A percentile compares a stretch with the other conserved stretches of the same genome.
Evolutionary conservation across 345 rosid species (phyloP).

Genomic region (Aethionema arabicum): DNA sequence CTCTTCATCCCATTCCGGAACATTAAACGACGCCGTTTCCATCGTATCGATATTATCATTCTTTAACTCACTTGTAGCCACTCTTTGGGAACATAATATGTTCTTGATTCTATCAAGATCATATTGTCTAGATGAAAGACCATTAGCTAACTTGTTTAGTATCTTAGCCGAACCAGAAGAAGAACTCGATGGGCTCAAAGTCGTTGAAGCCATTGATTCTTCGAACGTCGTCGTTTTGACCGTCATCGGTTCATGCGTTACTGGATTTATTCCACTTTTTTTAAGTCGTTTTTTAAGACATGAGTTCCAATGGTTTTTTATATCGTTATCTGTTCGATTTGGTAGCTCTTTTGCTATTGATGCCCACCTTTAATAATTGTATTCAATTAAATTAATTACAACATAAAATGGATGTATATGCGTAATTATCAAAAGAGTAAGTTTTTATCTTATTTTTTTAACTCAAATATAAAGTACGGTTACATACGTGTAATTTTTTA

Average conservation of each 20-base stretch:
- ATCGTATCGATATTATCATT: not conserved
- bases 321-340: conserved; percentile 37
- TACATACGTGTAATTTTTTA: too few species aligned
- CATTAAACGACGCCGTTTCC: too few species aligned
- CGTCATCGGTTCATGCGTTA: conserved; percentile 35
- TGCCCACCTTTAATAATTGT: too few species aligned
- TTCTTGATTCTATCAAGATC: conserved; percentile 24
- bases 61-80: not conserved
- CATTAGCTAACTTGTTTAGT: conserved; percentile 29
- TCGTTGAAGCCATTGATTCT: too few species aligned
- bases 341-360: conserved; percentile 33
- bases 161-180: conserved; percentile 17
- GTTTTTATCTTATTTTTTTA: too few species aligned
- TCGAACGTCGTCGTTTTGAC: too few species aligned
- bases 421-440: too few species aligned
- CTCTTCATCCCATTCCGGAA: too few species aligned
- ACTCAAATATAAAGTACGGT: too few species aligned
- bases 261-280: conserved; percentile 35
- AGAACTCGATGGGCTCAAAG: conserved; percentile 2
- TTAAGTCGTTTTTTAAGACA: conserved; percentile 35
- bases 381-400: too few species aligned
- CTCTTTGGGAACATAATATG: conserved; percentile 7
- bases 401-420: too few species aligned
- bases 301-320: conserved; percentile 39
- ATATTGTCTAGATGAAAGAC: conserved; percentile 31